Conservation (phyloP, 1,284 basidiomycete species). For the Fomitopsis schrenkii region DNA sequence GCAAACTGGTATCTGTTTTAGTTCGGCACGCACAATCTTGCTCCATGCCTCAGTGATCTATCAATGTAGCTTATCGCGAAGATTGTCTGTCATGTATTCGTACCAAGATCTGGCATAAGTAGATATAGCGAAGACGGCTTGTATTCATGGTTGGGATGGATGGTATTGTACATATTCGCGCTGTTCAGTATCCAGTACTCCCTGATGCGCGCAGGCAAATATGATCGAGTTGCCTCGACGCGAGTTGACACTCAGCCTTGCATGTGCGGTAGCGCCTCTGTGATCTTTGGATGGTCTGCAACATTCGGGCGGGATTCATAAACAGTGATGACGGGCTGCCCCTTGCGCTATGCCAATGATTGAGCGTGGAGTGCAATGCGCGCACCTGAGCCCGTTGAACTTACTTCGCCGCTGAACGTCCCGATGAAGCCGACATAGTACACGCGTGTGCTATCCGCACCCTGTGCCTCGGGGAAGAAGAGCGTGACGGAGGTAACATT, state of each 20-base stretch:
- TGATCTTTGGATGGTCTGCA: slow-evolving; percentile 78
- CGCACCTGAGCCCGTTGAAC: slow-evolving; percentile 2
- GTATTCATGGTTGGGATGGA: too few relatives aligned
- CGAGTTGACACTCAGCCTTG: slow-evolving; percentile 32
- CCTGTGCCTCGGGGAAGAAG: slow-evolving; percentile 72
- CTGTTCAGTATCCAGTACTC: too few relatives aligned
- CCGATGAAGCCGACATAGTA: slow-evolving; percentile 82
- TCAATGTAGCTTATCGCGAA: too few relatives aligned
- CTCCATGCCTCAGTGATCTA: too few relatives aligned
- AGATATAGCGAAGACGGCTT: too few relatives aligned
- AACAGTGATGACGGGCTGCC: slow-evolving; percentile 66
- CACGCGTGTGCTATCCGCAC: slow-evolving; percentile 62
- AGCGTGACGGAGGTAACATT: slow-evolving; percentile 69
- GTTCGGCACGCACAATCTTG: too few relatives aligned
- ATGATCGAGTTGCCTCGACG: background rate
- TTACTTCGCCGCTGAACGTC: slow-evolving; percentile 65
- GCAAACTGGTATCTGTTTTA: too few relatives aligned
- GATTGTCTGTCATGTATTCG: too few relatives aligned
- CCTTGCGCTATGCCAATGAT: slow-evolving; percentile 47
- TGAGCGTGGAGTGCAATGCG: background rate
- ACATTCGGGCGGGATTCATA: slow-evolving; percentile 78
- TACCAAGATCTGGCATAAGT: too few relatives aligned
- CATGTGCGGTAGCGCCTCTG: slow-evolving; percentile 41
- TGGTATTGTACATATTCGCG: background rate
- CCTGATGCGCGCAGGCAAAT: too few relatives aligned